Percentiles rank a stretch among this genome's conserved stretches.
Conservation (phyloP, 2,329 filamentous ascomycete species). For the Coniochaeta sp. region DNA sequence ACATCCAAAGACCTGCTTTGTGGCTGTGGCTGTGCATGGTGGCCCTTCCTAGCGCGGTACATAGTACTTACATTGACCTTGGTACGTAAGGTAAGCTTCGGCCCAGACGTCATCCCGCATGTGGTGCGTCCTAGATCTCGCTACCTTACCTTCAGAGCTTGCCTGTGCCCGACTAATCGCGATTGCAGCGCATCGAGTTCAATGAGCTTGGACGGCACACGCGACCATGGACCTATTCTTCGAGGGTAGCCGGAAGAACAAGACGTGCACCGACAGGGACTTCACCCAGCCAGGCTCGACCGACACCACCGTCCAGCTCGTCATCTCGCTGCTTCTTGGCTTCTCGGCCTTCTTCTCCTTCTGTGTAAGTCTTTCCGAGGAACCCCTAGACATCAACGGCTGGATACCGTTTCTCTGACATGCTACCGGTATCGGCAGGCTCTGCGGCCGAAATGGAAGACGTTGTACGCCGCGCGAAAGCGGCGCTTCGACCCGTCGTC, state of each 20-base stretch:
- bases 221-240: constrained; percentile 13
- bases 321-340: constrained; percentile 65
- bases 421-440: constrained; percentile 40
- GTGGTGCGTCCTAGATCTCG: neutral
- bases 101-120: constrained; percentile 1
- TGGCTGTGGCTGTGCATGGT: neutral
- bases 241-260: constrained; percentile 6
- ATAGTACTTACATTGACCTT: too few species aligned
- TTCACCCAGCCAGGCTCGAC: constrained; percentile 29
- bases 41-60: too few species aligned
- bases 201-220: neutral
- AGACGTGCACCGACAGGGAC: constrained; percentile 16
- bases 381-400: neutral
- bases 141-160: neutral
- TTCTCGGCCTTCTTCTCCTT: constrained; percentile 67
- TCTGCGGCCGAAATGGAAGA: constrained; percentile 84
- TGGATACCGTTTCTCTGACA: neutral
- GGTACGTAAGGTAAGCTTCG: neutral
- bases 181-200: neutral
- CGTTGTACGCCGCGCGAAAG: constrained; percentile 84
- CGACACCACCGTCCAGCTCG: constrained; percentile 57
- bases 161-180: neutral
- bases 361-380: constrained; percentile 46
- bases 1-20: neutral
- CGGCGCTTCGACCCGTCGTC: constrained; percentile 54